Percentiles rank a stretch among this genome's conserved stretches.
These are phyloP conservation scores for Debaryomycetaceae sp. DNA, from an alignment of 1,139 yeast genomes.

Conservation along the genomic window DNA sequence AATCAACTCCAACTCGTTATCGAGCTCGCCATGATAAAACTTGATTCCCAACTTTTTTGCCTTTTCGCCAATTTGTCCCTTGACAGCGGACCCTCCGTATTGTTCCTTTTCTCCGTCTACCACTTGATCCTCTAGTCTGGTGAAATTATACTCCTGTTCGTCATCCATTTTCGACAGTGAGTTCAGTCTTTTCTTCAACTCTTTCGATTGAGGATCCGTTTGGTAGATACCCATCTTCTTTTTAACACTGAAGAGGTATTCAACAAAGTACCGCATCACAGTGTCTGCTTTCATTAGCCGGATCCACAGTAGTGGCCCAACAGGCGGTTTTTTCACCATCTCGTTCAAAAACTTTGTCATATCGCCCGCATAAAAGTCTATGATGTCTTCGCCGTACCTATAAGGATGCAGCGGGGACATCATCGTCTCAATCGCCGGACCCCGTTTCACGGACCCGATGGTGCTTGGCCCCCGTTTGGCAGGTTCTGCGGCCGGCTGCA, in stretches of 20 bases:
- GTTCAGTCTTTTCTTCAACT: not conserved
- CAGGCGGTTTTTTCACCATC: slow-evolving; percentile 15
- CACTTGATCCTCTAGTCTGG: not conserved
- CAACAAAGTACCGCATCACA: slow-evolving; percentile 7
- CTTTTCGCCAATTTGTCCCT: slow-evolving; percentile 12
- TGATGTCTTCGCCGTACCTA: slow-evolving; percentile 20
- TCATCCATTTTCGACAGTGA: not conserved
- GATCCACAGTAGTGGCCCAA: slow-evolving; percentile 38
- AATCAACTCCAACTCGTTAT: slow-evolving; percentile 24
- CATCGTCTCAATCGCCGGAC: not conserved
- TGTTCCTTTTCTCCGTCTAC: not conserved
- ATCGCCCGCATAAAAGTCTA: slow-evolving; percentile 33
- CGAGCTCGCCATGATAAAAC: slow-evolving; percentile 18
- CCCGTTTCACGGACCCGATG: too few species aligned
- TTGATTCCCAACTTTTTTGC: slow-evolving; percentile 28
- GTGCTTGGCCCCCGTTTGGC: too few species aligned
- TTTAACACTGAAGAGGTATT: slow-evolving; percentile 4
- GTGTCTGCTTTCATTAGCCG: slow-evolving; percentile 26
- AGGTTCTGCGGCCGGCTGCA: not conserved
- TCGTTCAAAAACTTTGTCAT: not conserved
- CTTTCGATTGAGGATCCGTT: not conserved
- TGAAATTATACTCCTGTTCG: not conserved
- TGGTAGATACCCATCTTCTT: not conserved
- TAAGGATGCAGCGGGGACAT: slow-evolving; percentile 8
- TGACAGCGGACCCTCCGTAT: not conserved